phyloP scores from a whole-genome alignment of 202 grass and related monocot genomes.

The Musa balbisiana region DNA sequence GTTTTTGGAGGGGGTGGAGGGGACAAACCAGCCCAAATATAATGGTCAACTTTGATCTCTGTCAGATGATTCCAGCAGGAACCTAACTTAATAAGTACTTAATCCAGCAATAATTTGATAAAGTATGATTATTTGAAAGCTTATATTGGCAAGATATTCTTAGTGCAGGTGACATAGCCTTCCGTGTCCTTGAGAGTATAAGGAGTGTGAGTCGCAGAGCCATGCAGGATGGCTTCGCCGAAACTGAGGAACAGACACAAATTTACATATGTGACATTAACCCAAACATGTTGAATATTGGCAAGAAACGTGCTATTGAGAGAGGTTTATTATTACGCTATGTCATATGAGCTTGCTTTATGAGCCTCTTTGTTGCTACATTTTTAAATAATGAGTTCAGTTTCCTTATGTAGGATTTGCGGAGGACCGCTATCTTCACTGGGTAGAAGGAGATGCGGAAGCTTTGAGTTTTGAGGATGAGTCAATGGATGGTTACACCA shows the following conservation, averaged over 20 bases:
- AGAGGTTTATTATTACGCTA: conserved; percentile 34
- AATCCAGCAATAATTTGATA: no score
- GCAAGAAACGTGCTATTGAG: conserved; percentile 79
- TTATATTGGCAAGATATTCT: conserved; percentile 15
- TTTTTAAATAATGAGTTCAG: background rate
- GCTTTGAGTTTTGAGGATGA: conserved; percentile 74
- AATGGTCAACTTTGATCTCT: background rate
- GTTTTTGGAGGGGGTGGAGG: background rate
- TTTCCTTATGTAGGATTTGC: conserved; percentile 37
- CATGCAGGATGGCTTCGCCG: conserved; percentile 41
- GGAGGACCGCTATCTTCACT: conserved; percentile 53
- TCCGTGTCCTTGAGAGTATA: conserved; percentile 67
- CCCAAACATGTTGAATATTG: conserved; percentile 83
- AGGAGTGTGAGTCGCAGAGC: conserved; percentile 61
- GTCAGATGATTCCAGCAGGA: background rate
- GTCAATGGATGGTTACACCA: conserved; percentile 95
- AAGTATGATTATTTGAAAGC: background rate
- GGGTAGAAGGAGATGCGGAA: conserved; percentile 89
- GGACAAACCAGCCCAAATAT: background rate
- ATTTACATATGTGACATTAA: conserved; percentile 94
- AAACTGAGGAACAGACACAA: conserved; percentile 68
- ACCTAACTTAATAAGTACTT: no score
- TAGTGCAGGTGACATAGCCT: conserved; percentile 76
- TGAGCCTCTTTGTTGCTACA: background rate
- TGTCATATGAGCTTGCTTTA: background rate